phyloP scores from a whole-genome alignment of 441 rosid species.

The Croton setiger region DNA sequence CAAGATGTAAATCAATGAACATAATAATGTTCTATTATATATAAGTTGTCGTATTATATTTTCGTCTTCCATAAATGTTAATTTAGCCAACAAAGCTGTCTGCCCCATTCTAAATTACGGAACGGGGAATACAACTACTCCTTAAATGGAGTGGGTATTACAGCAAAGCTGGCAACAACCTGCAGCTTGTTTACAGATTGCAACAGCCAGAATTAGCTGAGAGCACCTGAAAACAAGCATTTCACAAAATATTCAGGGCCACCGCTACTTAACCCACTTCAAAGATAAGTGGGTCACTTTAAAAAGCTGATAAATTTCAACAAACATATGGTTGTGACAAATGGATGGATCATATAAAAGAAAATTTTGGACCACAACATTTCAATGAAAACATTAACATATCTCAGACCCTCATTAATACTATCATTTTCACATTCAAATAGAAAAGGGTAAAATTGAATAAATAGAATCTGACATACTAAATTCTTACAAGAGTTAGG shows the following conservation, averaged over 20 bases:
- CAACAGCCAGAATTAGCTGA: neutral
- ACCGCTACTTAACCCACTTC: neutral
- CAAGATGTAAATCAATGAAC: too few species aligned
- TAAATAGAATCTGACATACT: neutral
- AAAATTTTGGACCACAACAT: neutral
- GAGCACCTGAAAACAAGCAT: constrained; percentile 12
- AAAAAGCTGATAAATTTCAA: neutral
- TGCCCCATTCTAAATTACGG: too few species aligned
- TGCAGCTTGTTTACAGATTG: neutral
- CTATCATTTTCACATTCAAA: constrained; percentile 5
- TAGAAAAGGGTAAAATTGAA: neutral
- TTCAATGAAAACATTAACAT: neutral
- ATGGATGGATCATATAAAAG: neutral
- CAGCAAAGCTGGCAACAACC: neutral
- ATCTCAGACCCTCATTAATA: neutral
- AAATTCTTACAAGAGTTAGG: constrained; percentile 1
- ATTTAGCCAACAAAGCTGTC: too few species aligned
- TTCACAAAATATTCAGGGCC: neutral
- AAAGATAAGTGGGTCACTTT: neutral
- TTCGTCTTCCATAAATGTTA: too few species aligned
- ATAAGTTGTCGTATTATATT: too few species aligned
- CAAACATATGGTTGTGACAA: neutral
- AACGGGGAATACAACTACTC: too few species aligned
- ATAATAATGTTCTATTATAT: too few species aligned
- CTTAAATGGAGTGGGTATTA: too few species aligned